Conservation (phyloP, 257 asterid genomes). For the Penstemon newberryi region DNA sequence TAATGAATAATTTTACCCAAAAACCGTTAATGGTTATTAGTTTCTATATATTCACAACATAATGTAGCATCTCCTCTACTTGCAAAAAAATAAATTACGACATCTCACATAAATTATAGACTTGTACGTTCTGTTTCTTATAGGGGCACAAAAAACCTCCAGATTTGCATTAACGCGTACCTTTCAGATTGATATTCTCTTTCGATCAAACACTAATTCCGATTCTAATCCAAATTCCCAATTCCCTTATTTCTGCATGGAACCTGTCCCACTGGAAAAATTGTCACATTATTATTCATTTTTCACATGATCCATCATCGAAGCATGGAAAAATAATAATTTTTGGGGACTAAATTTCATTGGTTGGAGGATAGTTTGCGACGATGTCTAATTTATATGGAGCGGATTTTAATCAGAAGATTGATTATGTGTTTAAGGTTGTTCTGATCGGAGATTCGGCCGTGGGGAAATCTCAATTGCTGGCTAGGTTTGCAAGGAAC, state of each 20-base stretch:
- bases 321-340: neutral
- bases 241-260: conserved; percentile 16
- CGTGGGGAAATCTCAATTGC: conserved; percentile 86
- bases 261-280: conserved; percentile 23
- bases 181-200: conserved; percentile 23
- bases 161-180: neutral
- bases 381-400: conserved; percentile 74
- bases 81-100: too few species aligned
- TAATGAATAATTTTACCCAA: too few species aligned
- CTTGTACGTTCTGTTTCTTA: too few species aligned
- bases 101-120: too few species aligned
- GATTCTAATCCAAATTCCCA: neutral
- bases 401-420: conserved; percentile 76
- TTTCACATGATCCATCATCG: conserved; percentile 28
- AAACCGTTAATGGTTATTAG: too few species aligned
- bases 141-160: neutral
- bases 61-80: too few species aligned
- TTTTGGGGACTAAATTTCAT: neutral
- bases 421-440: conserved; percentile 84
- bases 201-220: conserved; percentile 28
- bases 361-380: conserved; percentile 14
- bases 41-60: too few species aligned
- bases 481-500: conserved; percentile 85
- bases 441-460: conserved; percentile 89
- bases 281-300: conserved; percentile 20